phyloP scores from a whole-genome alignment of 805 yeast species.

The Teunomyces funiuensis region DNA sequence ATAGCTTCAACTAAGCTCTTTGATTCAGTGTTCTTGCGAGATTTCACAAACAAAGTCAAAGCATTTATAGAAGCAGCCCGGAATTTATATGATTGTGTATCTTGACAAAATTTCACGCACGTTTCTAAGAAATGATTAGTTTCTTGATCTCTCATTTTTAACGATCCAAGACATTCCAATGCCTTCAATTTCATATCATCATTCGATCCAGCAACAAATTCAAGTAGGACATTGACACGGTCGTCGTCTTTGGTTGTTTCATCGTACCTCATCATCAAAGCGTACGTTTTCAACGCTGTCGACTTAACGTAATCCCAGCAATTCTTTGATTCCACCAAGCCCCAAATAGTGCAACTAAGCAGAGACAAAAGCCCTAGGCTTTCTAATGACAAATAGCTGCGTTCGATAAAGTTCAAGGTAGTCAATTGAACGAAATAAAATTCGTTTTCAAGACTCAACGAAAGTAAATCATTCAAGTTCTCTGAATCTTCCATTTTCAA shows the following conservation, averaged over 20 bases:
- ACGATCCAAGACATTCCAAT: constrained; percentile 41
- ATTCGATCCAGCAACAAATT: background rate
- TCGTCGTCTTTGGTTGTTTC: background rate
- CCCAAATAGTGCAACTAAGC: constrained; percentile 14
- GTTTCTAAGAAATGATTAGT: background rate
- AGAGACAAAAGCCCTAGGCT: constrained; percentile 1
- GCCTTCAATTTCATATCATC: constrained; percentile 24
- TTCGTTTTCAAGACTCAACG: constrained; percentile 36
- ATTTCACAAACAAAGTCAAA: constrained; percentile 21
- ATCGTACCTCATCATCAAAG: constrained; percentile 13
- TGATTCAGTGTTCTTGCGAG: constrained; percentile 6
- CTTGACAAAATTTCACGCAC: background rate
- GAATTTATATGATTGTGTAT: constrained; percentile 39
- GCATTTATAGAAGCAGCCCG: constrained; percentile 50
- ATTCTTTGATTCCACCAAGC: constrained; percentile 19
- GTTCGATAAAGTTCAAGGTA: constrained; percentile 34
- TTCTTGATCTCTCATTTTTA: background rate
- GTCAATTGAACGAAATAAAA: constrained; percentile 47
- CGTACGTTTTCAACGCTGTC: constrained; percentile 35
- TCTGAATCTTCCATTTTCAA: constrained; percentile 12
- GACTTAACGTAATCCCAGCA: constrained; percentile 50
- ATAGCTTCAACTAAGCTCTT: constrained; percentile 4
- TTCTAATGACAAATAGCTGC: background rate
- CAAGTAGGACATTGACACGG: background rate
- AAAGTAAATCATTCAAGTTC: constrained; percentile 24